Evolutionary conservation across 768 basidiomycete genomes (phyloP).

Genomic region (Kwoniella botswanensis): DNA sequence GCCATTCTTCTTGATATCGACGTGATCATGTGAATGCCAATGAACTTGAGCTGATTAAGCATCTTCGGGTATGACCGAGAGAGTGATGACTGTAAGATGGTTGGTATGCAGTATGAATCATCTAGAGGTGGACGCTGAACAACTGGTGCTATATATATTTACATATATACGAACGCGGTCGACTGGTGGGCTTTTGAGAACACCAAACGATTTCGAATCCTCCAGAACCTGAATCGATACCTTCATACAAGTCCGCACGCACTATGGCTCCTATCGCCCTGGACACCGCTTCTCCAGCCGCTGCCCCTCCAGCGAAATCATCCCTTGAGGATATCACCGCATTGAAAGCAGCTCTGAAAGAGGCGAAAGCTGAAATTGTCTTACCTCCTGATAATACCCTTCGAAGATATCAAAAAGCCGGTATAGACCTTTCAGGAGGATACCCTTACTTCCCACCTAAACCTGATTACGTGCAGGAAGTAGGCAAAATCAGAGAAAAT

Average conservation of each 20-base stretch:
- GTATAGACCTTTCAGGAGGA: slow-evolving; percentile 45
- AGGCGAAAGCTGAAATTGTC: slow-evolving; percentile 11
- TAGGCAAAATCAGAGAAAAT: slow-evolving; percentile 38
- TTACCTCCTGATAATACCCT: slow-evolving; percentile 45
- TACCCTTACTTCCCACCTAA: slow-evolving; percentile 50
- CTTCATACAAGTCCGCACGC: neutral
- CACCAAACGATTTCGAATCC: too few species aligned
- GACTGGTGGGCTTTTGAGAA: too few species aligned
- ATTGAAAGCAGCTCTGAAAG: slow-evolving; percentile 24
- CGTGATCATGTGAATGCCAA: slow-evolving; percentile 14
- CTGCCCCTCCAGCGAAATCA: slow-evolving; percentile 2
- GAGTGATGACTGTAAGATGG: too few species aligned
- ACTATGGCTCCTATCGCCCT: slow-evolving; percentile 48
- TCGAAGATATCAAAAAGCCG: slow-evolving; percentile 44
- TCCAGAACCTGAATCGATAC: too few species aligned
- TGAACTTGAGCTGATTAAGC: neutral
- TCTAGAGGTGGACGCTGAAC: too few species aligned
- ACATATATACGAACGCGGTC: too few species aligned
- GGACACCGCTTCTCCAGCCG: slow-evolving; percentile 16
- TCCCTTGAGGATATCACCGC: slow-evolving; percentile 27
- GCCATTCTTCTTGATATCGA: slow-evolving; percentile 1
- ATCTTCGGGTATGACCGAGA: neutral
- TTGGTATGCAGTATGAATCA: too few species aligned
- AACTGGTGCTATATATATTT: neutral
- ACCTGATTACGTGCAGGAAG: slow-evolving; percentile 50